Percentiles rank a stretch among this genome's conserved stretches.
Evolutionary conservation across 2,329 filamentous ascomycete genomes (phyloP).

Genomic region (Cryphonectria naterciae): DNA sequence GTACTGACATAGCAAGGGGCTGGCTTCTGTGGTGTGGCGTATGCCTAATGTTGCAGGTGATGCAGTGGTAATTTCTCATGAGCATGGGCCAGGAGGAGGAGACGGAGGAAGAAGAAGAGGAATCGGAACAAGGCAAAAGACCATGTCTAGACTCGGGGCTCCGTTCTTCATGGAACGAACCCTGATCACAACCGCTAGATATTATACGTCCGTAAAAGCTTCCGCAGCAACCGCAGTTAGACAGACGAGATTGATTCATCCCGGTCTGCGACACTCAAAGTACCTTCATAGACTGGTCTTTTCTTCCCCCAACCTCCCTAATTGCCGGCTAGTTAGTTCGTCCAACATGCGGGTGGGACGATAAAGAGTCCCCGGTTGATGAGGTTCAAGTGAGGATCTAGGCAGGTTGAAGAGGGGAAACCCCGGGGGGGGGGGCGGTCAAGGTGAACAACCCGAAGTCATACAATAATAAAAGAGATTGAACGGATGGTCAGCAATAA

Average conservation of each 20-base stretch:
- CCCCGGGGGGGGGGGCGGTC: no score
- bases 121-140: no score
- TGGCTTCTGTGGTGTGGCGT: background rate
- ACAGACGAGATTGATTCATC: background rate
- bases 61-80: background rate
- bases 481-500: background rate
- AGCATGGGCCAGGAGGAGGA: background rate
- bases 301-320: background rate
- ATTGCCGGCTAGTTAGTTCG: background rate
- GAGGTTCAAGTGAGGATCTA: background rate
- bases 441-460: background rate
- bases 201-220: background rate
- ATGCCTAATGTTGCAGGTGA: background rate
- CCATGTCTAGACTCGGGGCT: background rate
- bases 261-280: background rate
- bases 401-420: no score
- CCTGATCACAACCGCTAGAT: background rate
- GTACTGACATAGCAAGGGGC: background rate
- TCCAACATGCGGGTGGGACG: background rate
- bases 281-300: background rate
- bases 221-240: background rate
- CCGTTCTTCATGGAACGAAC: background rate
- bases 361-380: background rate
- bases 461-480: background rate
- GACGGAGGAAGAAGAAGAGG: no score